Conservation (phyloP, 164 flowering plant genomes). For the Liquidambar formosana region DNA sequence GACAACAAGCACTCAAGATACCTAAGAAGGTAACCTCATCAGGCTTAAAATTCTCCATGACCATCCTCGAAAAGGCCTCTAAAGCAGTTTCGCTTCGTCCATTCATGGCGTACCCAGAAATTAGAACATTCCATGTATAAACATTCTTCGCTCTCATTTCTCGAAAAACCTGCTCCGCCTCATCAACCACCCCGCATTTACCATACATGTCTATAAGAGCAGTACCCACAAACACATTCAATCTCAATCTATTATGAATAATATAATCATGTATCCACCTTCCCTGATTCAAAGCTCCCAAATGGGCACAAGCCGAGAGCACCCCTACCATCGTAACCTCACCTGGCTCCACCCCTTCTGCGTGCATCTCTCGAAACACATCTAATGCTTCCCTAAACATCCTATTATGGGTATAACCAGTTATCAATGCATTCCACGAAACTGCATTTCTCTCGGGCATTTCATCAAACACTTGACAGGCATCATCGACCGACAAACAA, state of each 20-base stretch:
- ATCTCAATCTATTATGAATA: constrained; percentile 9
- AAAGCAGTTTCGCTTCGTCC: constrained; percentile 31
- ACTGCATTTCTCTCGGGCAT: constrained; percentile 36
- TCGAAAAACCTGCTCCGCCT: constrained; percentile 24
- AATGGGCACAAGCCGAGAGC: constrained; percentile 31
- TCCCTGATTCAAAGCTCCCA: constrained; percentile 34
- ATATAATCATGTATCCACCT: constrained; percentile 32
- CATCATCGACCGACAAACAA: constrained; percentile 22
- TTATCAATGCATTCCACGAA: constrained; percentile 43
- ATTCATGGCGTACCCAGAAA: constrained; percentile 30
- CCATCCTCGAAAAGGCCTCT: constrained; percentile 20
- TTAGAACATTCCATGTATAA: constrained; percentile 33
- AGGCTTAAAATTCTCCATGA: constrained; percentile 17
- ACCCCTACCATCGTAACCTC: constrained; percentile 30
- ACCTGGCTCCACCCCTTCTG: constrained; percentile 12
- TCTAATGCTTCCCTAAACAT: constrained; percentile 24
- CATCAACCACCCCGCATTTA: constrained; percentile 24
- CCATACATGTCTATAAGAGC: constrained; percentile 32
- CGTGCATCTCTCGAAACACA: constrained; percentile 24
- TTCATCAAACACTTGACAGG: constrained; percentile 36
- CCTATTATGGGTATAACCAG: constrained; percentile 34
- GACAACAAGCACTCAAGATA: constrained; percentile 34
- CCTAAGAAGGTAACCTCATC: constrained; percentile 29
- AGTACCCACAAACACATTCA: constrained; percentile 32
- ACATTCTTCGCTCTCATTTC: constrained; percentile 23